phyloP scores from a whole-genome alignment of 495 filamentous ascomycete species.

The Podospora conica region DNA sequence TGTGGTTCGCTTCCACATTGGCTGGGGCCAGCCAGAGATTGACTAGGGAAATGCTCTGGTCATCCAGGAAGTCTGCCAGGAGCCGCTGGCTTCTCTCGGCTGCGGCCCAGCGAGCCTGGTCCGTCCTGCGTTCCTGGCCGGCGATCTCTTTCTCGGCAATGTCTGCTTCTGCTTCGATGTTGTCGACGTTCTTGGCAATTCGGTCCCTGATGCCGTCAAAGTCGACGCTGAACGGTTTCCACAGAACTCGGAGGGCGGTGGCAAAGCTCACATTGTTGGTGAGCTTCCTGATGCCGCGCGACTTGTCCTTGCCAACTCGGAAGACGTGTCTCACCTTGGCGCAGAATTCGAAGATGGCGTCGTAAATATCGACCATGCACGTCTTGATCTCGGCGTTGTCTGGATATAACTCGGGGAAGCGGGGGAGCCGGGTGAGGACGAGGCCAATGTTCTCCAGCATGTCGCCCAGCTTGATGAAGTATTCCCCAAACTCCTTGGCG shows the following conservation, averaged over 20 bases:
- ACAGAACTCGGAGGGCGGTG: constrained; percentile 10
- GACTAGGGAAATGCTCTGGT: not conserved
- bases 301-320: constrained; percentile 6
- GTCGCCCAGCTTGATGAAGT: constrained; percentile 12
- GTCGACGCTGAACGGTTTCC: constrained; percentile 14
- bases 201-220: constrained; percentile 13
- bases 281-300: constrained; percentile 11
- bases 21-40: not conserved
- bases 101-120: constrained; percentile 4
- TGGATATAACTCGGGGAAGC: constrained; percentile 9
- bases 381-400: constrained; percentile 3
- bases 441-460: constrained; percentile 11
- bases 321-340: constrained; percentile 8
- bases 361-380: not conserved
- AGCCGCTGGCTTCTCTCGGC: constrained; percentile 6
- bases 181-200: constrained; percentile 8
- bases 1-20: not conserved
- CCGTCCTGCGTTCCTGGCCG: constrained; percentile 7
- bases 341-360: not conserved
- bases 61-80: constrained; percentile 1
- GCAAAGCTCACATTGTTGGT: constrained; percentile 8
- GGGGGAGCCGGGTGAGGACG: constrained; percentile 4
- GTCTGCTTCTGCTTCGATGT: constrained; percentile 10
- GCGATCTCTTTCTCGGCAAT: constrained; percentile 10
- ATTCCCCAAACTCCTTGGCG: constrained; percentile 14